Evolutionary conservation across 2,329 filamentous ascomycete species (phyloP).

Genomic region (Botrytis fabae): DNA sequence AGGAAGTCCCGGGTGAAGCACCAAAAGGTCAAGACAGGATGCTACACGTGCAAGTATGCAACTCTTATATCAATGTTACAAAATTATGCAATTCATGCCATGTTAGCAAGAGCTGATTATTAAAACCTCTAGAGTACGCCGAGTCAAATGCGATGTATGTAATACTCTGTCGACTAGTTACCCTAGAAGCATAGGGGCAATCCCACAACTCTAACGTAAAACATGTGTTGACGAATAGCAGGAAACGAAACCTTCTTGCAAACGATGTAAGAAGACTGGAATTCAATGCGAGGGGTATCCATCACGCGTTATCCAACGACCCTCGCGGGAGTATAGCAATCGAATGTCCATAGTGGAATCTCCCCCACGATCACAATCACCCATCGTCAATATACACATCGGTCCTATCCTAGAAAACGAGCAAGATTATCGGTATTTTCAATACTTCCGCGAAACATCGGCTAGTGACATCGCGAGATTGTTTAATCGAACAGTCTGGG

Average conservation of each 20-base stretch:
- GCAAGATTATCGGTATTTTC: constrained; percentile 28
- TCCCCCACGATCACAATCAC: neutral
- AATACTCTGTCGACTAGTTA: neutral
- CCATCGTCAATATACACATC: neutral
- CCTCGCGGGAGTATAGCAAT: neutral
- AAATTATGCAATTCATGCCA: neutral
- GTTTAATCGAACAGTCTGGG: constrained; percentile 28
- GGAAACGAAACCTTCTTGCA: constrained; percentile 31
- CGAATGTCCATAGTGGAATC: neutral
- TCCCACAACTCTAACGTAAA: neutral
- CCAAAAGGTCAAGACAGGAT: constrained; percentile 21
- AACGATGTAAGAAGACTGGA: constrained; percentile 26
- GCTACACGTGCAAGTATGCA: constrained; percentile 20
- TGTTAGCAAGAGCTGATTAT: constrained; percentile 13
- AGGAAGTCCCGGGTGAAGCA: constrained; percentile 13
- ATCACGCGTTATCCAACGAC: neutral
- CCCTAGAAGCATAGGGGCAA: neutral
- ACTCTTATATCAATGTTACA: constrained; percentile 10
- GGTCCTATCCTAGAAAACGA: constrained; percentile 24
- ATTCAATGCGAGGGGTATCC: constrained; percentile 30
- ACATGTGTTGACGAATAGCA: constrained; percentile 5
- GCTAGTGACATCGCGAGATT: constrained; percentile 27
- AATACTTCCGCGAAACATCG: constrained; percentile 28
- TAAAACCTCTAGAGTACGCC: neutral
- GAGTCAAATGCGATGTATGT: constrained; percentile 23